Conservation (phyloP, 2,329 filamentous ascomycete species). For the Aspergillus sojae region DNA sequence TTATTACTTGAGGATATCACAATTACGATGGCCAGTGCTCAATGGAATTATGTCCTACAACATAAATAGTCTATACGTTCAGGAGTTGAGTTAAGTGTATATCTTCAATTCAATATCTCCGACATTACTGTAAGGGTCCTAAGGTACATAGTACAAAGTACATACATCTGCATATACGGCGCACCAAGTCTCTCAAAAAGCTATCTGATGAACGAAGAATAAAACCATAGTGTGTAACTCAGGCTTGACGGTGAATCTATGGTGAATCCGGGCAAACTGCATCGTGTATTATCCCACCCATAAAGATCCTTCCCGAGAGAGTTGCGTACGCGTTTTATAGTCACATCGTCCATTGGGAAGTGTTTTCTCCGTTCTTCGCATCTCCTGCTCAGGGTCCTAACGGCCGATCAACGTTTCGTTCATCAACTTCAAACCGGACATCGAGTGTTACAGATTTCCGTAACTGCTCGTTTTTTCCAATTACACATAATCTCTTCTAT, state of each 20-base stretch:
- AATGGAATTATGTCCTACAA: background rate
- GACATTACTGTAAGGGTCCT: slow-evolving; percentile 1
- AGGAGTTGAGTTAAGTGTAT: background rate
- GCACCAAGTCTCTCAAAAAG: background rate
- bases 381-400: slow-evolving; percentile 1
- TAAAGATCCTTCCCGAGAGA: background rate
- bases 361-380: background rate
- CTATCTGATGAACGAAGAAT: background rate
- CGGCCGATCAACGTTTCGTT: slow-evolving; percentile 3
- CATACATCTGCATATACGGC: background rate
- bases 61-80: background rate
- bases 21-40: background rate
- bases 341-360: background rate
- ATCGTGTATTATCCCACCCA: background rate
- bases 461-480: background rate
- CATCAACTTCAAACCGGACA: slow-evolving; percentile 1
- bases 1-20: background rate
- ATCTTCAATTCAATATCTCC: slow-evolving; percentile 8
- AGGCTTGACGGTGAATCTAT: background rate
- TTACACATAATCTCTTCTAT: background rate
- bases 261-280: background rate
- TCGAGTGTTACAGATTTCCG: background rate
- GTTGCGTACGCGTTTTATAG: background rate
- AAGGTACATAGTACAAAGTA: too few relatives aligned
- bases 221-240: background rate